These are phyloP conservation scores for Physcomitrellopsis africana DNA, from an alignment of 225 moss, liverwort and hornwort genomes.

Conservation along the genomic window DNA sequence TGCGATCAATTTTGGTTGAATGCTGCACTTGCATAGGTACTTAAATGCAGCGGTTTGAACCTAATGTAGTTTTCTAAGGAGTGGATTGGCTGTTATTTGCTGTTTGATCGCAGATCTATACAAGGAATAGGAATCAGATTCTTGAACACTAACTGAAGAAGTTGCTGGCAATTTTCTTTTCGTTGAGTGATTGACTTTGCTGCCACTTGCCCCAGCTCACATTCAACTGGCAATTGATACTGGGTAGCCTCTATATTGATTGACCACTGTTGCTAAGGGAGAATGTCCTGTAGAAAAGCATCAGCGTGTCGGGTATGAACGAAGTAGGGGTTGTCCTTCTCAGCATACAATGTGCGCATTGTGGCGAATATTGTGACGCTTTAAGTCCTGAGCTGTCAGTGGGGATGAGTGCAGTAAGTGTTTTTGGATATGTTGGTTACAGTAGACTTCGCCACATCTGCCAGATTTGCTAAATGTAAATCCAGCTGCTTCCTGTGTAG, in stretches of 20 bases:
- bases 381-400: neutral
- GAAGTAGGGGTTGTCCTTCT: neutral
- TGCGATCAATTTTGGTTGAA: slow-evolving; percentile 9
- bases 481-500: too few species aligned
- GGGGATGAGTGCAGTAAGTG: neutral
- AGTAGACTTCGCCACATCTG: too few species aligned
- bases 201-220: neutral
- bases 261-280: slow-evolving; percentile 2
- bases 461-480: too few species aligned
- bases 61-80: neutral
- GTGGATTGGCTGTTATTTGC: slow-evolving; percentile 24
- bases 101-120: slow-evolving; percentile 34
- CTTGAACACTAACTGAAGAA: slow-evolving; percentile 14
- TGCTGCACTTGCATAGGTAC: slow-evolving; percentile 6
- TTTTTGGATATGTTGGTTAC: too few species aligned
- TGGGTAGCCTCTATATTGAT: slow-evolving; percentile 23
- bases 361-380: neutral
- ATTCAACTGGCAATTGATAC: slow-evolving; percentile 4
- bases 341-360: neutral
- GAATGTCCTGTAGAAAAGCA: slow-evolving; percentile 15
- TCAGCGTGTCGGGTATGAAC: neutral
- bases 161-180: neutral
- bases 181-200: neutral
- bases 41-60: neutral
- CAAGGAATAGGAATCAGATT: slow-evolving; percentile 24